Conservation (phyloP, 2,329 filamentous ascomycete genomes). For the Colletotrichum destructivum region DNA sequence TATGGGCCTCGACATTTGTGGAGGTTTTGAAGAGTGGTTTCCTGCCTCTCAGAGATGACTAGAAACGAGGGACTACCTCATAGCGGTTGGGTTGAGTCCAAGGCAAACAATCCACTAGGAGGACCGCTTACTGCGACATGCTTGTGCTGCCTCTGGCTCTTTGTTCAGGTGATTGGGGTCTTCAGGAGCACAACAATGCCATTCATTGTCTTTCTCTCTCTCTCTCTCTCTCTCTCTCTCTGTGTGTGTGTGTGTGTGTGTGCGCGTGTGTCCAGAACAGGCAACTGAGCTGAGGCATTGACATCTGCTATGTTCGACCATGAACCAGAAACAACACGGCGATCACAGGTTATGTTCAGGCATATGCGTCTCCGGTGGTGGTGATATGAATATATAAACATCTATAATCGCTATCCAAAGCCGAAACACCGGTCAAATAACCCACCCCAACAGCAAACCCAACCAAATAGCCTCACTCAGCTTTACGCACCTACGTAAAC, state of each 20-base stretch:
- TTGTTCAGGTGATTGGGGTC: constrained; percentile 5
- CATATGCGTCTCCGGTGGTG: too few relatives aligned
- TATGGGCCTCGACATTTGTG: constrained; percentile 51
- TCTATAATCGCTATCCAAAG: not conserved
- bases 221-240: too few relatives aligned
- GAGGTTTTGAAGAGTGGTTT: constrained; percentile 43
- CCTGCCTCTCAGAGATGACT: not conserved
- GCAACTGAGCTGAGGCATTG: not conserved
- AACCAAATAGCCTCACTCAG: not conserved
- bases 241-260: not conserved
- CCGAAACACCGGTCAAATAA: not conserved
- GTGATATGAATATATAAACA: not conserved
- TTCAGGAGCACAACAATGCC: not conserved
- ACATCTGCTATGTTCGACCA: not conserved
- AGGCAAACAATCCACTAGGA: not conserved
- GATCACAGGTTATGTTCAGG: not conserved
- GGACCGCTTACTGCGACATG: too few relatives aligned
- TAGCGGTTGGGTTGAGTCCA: not conserved
- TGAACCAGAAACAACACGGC: not conserved
- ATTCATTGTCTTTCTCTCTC: too few relatives aligned
- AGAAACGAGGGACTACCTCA: not conserved
- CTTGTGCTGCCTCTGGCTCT: constrained; percentile 8
- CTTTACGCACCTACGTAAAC: not conserved
- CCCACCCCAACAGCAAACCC: not conserved
- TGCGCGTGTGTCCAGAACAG: not conserved